Conservation (phyloP, 1,284 basidiomycete species). For the Boletus semigastroideus region DNA sequence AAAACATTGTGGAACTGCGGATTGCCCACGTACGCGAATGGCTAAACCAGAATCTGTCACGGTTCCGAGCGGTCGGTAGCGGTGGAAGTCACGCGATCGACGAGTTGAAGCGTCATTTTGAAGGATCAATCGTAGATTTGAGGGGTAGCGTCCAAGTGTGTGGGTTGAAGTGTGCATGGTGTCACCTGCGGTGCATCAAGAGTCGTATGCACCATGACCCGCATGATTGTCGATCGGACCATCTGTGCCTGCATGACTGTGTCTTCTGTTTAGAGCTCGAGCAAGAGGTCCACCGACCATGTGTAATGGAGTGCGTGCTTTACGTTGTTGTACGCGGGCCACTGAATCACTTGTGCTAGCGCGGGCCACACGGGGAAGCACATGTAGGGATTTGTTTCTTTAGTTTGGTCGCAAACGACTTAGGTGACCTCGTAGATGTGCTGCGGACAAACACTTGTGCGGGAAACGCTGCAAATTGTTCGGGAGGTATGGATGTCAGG, state of each 20-base stretch:
- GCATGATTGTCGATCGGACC: constrained; percentile 52
- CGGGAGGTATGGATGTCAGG: constrained; percentile 48
- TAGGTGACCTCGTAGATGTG: constrained; percentile 39
- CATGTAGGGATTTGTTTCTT: constrained; percentile 38
- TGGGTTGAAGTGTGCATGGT: constrained; percentile 42
- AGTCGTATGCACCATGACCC: constrained; percentile 43
- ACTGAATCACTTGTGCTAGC: constrained; percentile 30
- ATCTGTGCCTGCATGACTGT: constrained; percentile 45
- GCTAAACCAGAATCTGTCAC: constrained; percentile 47
- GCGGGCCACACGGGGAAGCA: constrained; percentile 59
- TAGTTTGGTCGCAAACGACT: not conserved
- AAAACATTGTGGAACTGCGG: constrained; percentile 39
- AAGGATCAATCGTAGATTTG: constrained; percentile 43
- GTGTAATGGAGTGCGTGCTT: constrained; percentile 45
- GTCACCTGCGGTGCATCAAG: constrained; percentile 49
- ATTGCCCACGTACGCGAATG: constrained; percentile 48
- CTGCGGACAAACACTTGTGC: constrained; percentile 49
- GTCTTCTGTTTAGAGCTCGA: constrained; percentile 41
- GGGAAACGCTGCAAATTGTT: constrained; percentile 18
- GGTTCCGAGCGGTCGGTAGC: constrained; percentile 38
- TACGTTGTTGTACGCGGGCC: not conserved
- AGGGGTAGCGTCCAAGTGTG: constrained; percentile 49
- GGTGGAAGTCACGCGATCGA: constrained; percentile 41
- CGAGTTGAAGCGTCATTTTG: constrained; percentile 44
- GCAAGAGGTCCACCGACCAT: constrained; percentile 30